A percentile compares a stretch with the other conserved stretches of the same genome.
These are phyloP conservation scores for Sordariomycetes sp. DNA, from an alignment of 2,329 filamentous ascomycete genomes.

Conservation along the genomic window DNA sequence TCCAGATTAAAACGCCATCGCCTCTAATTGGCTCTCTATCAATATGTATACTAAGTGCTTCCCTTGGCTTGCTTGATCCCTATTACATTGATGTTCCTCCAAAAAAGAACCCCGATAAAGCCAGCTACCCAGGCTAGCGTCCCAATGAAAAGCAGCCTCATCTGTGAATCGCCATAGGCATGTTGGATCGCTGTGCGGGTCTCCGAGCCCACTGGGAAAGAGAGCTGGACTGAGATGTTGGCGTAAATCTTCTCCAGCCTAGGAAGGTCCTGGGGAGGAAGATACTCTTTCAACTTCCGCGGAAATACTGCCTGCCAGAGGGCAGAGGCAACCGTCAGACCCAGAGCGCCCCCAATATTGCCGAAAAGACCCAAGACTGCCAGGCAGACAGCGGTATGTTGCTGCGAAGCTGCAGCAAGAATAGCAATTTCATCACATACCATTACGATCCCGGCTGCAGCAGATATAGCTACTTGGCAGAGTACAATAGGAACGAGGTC, in stretches of 20 bases:
- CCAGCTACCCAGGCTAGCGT: constrained; percentile 17
- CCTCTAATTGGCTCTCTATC: too few species aligned
- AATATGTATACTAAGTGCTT: too few species aligned
- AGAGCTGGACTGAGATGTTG: constrained; percentile 40
- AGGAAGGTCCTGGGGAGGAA: constrained; percentile 25
- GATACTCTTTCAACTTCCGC: constrained; percentile 35
- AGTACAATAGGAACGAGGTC: constrained; percentile 46
- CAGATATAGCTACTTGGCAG: constrained; percentile 52
- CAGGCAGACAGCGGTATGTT: constrained; percentile 50
- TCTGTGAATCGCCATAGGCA: constrained; percentile 48
- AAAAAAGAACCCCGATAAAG: constrained; percentile 24
- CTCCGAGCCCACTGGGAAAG: constrained; percentile 37
- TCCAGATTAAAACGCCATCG: too few species aligned
- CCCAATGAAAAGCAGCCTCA: constrained; percentile 29
- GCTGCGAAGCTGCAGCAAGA: constrained; percentile 49
- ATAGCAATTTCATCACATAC: constrained; percentile 53
- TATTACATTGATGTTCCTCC: constrained; percentile 41
- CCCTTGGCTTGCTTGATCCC: constrained; percentile 31
- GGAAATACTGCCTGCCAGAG: constrained; percentile 56
- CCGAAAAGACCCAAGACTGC: constrained; percentile 52
- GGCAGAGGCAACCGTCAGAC: constrained; percentile 49
- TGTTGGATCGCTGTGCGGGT: constrained; percentile 46
- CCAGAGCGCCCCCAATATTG: constrained; percentile 51
- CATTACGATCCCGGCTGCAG: constrained; percentile 45
- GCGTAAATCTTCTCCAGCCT: constrained; percentile 35